These are phyloP conservation scores for Graphium sp. DNA, from an alignment of 2,329 filamentous ascomycete genomes.

Conservation along the genomic window DNA sequence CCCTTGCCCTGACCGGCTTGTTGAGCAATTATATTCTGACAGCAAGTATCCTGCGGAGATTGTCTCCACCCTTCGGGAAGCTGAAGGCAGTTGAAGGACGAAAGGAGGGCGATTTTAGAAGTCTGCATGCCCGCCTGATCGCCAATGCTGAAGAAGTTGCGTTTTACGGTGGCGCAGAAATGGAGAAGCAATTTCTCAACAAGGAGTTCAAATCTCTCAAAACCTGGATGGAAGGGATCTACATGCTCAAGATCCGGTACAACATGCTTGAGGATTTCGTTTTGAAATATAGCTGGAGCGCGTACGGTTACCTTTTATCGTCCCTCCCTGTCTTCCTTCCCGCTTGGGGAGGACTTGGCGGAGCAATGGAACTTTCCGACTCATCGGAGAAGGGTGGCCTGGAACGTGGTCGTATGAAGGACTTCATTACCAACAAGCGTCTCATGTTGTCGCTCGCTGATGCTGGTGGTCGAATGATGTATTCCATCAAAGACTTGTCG, in stretches of 20 bases:
- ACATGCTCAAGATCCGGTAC: slow-evolving; percentile 93
- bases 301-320: slow-evolving; percentile 86
- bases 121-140: slow-evolving; percentile 77
- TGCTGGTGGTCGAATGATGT: slow-evolving; percentile 97
- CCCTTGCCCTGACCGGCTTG: slow-evolving; percentile 70
- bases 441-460: slow-evolving; percentile 96
- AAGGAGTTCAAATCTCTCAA: slow-evolving; percentile 85
- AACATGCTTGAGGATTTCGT: slow-evolving; percentile 99
- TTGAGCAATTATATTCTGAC: slow-evolving; percentile 90
- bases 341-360: slow-evolving; percentile 77
- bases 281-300: slow-evolving; percentile 96
- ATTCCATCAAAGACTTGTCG: slow-evolving; percentile 94
- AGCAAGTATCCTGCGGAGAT: slow-evolving; percentile 68
- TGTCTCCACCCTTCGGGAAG: slow-evolving; percentile 93
- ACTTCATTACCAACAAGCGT: slow-evolving; percentile 97
- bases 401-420: slow-evolving; percentile 83
- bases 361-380: slow-evolving; percentile 47
- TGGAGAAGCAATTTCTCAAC: slow-evolving; percentile 85
- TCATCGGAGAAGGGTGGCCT: slow-evolving; percentile 33
- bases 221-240: slow-evolving; percentile 96
- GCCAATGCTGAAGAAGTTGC: slow-evolving; percentile 96
- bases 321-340: slow-evolving; percentile 89
- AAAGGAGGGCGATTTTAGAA: slow-evolving; percentile 88
- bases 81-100: slow-evolving; percentile 90
- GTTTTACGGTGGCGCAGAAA: slow-evolving; percentile 90